These are phyloP conservation scores for Strobilomyces dryophilus DNA, from an alignment of 768 basidiomycete species.

Conservation along the genomic window DNA sequence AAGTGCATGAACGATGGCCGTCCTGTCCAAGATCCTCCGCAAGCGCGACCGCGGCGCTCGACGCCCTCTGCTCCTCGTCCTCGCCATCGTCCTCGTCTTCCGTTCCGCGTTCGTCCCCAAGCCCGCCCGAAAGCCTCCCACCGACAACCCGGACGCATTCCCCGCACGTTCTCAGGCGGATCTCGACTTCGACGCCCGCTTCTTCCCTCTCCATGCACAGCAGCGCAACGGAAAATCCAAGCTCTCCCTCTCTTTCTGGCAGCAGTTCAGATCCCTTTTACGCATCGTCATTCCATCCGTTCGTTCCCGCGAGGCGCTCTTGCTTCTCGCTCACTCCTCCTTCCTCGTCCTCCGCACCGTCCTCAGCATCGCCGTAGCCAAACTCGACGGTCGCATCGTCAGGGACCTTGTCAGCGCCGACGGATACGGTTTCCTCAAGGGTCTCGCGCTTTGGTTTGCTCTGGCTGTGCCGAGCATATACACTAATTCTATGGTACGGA, in stretches of 20 bases:
- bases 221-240: constrained; percentile 34
- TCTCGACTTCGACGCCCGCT: constrained; percentile 47
- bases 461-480: constrained; percentile 91
- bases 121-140: constrained; percentile 40
- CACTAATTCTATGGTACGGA: constrained; percentile 86
- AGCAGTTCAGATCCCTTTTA: constrained; percentile 68
- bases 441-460: constrained; percentile 83
- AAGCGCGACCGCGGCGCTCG: background rate
- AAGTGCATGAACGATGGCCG: constrained; percentile 12
- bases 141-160: constrained; percentile 56
- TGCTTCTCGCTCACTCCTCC: constrained; percentile 73
- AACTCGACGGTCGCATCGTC: constrained; percentile 86
- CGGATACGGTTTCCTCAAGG: constrained; percentile 75
- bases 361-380: constrained; percentile 83
- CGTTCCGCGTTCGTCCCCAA: constrained; percentile 37
- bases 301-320: constrained; percentile 63
- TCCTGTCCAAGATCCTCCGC: constrained; percentile 11
- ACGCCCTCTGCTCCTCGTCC: constrained; percentile 37
- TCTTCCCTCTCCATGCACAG: constrained; percentile 58
- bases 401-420: constrained; percentile 86
- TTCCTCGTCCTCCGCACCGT: constrained; percentile 87
- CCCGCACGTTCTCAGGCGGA: constrained; percentile 57
- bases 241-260: constrained; percentile 64
- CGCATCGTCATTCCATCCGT: constrained; percentile 66
- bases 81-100: constrained; percentile 47